Base-by-base conservation (phyloP, 345 rosid species). In the Euphorbia peplus region DNA sequence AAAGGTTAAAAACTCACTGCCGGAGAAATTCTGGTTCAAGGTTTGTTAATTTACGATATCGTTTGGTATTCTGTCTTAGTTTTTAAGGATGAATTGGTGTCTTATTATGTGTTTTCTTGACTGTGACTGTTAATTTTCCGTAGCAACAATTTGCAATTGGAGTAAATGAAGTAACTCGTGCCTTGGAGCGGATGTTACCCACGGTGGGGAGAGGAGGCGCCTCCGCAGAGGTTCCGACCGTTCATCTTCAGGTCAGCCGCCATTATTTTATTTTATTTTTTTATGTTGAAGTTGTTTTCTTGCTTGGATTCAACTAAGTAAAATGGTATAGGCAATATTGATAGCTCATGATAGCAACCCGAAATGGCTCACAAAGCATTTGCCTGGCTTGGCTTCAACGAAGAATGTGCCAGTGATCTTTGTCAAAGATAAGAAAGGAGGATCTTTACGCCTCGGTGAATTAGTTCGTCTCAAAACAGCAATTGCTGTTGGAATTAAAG, bases 61-160 rank as follows among this genome's bases (percentile, higher is more conserved):
- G 48, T 1, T 18, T 26, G 5, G 42, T 52, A 25, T 19, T 72
- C 32, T 22, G n/a, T 19, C 7, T 35, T 19, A 5, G 21, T 19
- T 46, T 21, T 48, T 69, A n/a, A n/a, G n/a, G n/a, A n/a, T n/a
- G n/a, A n/a, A n/a, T n/a, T n/a, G n/a, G n/a, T n/a, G n/a, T n/a
- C n/a, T n/a, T n/a, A n/a, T n/a, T n/a, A 5, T 19, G 21, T 19
- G 11, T 24, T 53, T 14, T 8, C 13, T 32, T 44, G 28, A 51
- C 21, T 42, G 71, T 55, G 19, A 22, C 18, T 29, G 28, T 12
- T 48, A n/a, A 4, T 42, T 14, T 70, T 37, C 7, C 51, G 15
- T 70, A 89, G 97, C 90, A 83, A 86, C 91, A 85, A 87, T 80
- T 91, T 53, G 82, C 97, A 4, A 76, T 91, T 71, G 97, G 97